Evolutionary conservation across 768 basidiomycete genomes (phyloP), one percentile per base, ranked within the genome.

Genomic region (Heimioporus sp.): DNA sequence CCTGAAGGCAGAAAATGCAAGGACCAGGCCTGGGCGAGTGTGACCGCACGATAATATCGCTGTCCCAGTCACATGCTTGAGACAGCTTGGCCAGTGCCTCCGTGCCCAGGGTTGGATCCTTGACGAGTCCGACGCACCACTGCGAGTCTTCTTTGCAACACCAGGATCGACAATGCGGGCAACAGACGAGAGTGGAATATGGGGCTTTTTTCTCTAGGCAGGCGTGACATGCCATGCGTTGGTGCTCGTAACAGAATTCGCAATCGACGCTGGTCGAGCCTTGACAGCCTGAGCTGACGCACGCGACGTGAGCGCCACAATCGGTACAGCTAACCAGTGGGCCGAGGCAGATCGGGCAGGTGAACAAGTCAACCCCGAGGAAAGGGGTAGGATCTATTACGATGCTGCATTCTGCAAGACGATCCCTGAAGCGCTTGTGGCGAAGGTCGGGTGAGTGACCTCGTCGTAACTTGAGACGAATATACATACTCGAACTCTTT

Each of bases 71-170:
- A n/a, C 19, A 21, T 16, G 47, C 10, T 12, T 7, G 34, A 17
- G 49, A 46, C 3, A 64, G 39, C n/a, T 53, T 11, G 10, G 34
- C 38, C 2, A 47, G 24, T 6, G 45, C 55, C 16, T 38, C n/a
- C 6, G 62, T 54, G 3, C 49, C 59, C 10, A 31, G 17, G 11
- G 50, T 10, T 10, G 53, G 62, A 3, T 55, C 19, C 31, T 28
- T 4, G 46, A 62, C 5, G 9, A 51, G 12, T 5, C 62, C 62
- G 5, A 41, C 20, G 35, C 62, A 64, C 62, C 62, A 61, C 1
- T 41, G 7, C 9, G 16, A 10, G 49, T 64, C 59, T 24, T 51
- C 46, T 11, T 34, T 47, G 10, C 59, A 64, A 39, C 47, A 38
- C 53, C 58, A 61, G 13, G 0, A 13, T 36, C 46, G 13, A 20